Evolutionary conservation across 2,329 filamentous ascomycete species (phyloP), one percentile per base, ranked within the genome.

Genomic region (Talaromyces marneffei): DNA sequence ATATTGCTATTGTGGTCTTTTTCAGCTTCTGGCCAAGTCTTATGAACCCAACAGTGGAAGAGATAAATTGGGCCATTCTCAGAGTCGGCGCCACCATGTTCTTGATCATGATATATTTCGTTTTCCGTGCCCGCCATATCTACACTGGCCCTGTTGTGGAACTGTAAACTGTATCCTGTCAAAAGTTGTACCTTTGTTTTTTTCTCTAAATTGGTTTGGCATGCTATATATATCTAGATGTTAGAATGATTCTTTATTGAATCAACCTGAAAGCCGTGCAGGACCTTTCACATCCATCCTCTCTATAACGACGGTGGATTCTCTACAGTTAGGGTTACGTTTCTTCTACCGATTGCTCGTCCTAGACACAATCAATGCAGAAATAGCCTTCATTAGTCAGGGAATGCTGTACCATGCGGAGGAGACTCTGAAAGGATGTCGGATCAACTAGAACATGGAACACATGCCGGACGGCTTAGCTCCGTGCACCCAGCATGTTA

Each of bases 11-110:
- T 46, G 73, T 79, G 3, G 76, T 81, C 59, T 72, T 82, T 61
- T 80, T 82, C 65, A 73, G 74, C 50, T 81, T 81, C 63, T 83
- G 81, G 68, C 82, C 82, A 0, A 66, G 64, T 0, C 27, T 65
- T 2, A 69, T 75, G 37, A 64, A 70, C 1, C 75, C 79, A 1
- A 75, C 70, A 2, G 66, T 73, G 1, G 65, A 66, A 14, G 75
- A 73, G 2, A 82, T 83, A 74, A 84, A 84, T 67, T 84, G 65
- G 10, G 69, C 67, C 46, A 67, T 75, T 14, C 71, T 80, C 20
- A 75, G 82, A 39, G 80, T 80, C 20, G 63, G 69, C 25, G 72
- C 72, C 1, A 72, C 73, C 10, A 71, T 80, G 60, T 33, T 77
- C 6, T 73, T 80, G 61, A 72, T 75, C 1, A 63, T 74, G 4